Evolutionary conservation across 202 grass and related monocot genomes (phyloP).

Genomic region (Hordeum pubiflorum): DNA sequence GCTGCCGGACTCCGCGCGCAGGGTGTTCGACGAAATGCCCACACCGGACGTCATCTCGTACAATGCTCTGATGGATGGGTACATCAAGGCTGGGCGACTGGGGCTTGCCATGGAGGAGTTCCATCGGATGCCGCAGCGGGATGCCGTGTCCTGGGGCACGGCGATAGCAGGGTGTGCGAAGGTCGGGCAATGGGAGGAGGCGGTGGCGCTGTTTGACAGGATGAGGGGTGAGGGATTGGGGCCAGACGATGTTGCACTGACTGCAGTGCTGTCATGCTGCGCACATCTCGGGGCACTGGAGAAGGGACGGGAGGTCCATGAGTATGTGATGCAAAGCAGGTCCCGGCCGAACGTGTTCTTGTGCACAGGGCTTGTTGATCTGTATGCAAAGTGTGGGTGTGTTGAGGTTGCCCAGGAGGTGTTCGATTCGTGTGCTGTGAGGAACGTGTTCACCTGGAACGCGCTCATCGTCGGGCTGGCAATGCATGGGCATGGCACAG

Average conservation of each 20-base stretch:
- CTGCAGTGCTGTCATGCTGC: constrained; percentile 46
- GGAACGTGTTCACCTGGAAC: constrained; percentile 58
- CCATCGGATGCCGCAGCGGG: constrained; percentile 35
- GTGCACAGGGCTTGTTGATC: constrained; percentile 42
- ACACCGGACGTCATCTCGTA: constrained; percentile 33
- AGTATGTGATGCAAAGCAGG: constrained; percentile 36
- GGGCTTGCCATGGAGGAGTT: constrained; percentile 22
- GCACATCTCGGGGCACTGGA: constrained; percentile 47
- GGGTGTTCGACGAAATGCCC: constrained; percentile 34
- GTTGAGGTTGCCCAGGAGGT: constrained; percentile 27
- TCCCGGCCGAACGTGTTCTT: constrained; percentile 34
- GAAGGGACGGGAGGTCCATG: constrained; percentile 38
- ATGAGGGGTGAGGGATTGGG: constrained; percentile 20
- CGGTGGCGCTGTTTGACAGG: constrained; percentile 34
- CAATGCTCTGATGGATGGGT: constrained; percentile 43
- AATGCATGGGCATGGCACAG: constrained; percentile 44
- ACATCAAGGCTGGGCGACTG: constrained; percentile 6
- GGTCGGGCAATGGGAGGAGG: constrained; percentile 13
- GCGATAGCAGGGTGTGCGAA: constrained; percentile 29
- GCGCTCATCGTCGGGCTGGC: constrained; percentile 49
- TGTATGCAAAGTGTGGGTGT: constrained; percentile 56
- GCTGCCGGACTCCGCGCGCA: constrained; percentile 17
- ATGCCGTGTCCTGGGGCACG: constrained; percentile 53
- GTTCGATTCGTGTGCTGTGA: constrained; percentile 25
- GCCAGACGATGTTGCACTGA: constrained; percentile 46